Evolutionary conservation across 2,329 filamentous ascomycete genomes (phyloP).

Genomic region (Talaromyces sp.): DNA sequence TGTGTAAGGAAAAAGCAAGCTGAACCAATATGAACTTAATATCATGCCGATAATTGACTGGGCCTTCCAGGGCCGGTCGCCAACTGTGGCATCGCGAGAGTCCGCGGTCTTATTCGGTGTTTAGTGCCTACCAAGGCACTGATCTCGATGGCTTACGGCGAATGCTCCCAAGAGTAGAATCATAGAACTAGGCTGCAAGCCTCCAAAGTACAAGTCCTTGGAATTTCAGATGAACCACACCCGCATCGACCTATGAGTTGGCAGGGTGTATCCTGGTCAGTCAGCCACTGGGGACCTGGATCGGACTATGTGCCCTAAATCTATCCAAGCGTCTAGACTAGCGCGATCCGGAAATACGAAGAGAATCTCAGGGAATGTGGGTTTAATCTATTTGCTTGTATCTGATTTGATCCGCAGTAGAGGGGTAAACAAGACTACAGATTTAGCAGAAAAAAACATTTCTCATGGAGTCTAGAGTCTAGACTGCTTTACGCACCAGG

Average conservation of each 20-base stretch:
- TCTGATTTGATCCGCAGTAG: neutral
- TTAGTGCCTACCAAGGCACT: neutral
- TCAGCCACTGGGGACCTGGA: conserved; percentile 14
- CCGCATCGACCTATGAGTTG: conserved; percentile 1
- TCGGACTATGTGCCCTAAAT: neutral
- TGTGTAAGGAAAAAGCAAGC: neutral
- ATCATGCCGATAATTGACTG: neutral
- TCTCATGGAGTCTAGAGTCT: neutral
- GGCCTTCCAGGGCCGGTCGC: neutral
- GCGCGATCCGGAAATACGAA: conserved; percentile 1
- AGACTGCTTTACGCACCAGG: neutral
- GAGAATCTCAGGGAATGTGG: neutral
- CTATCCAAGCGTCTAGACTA: neutral
- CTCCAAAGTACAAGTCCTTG: neutral
- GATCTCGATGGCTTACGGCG: neutral
- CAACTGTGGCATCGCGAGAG: neutral
- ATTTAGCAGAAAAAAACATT: neutral
- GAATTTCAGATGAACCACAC: neutral
- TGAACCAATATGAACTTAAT: neutral
- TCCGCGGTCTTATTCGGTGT: neutral
- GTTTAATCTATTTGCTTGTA: neutral
- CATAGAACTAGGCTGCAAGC: neutral
- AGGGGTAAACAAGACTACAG: neutral
- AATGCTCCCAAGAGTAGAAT: neutral
- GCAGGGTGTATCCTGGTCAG: neutral